Evolutionary conservation across 164 flowering plant genomes (phyloP).

Genomic region (Magnolia officinalis): DNA sequence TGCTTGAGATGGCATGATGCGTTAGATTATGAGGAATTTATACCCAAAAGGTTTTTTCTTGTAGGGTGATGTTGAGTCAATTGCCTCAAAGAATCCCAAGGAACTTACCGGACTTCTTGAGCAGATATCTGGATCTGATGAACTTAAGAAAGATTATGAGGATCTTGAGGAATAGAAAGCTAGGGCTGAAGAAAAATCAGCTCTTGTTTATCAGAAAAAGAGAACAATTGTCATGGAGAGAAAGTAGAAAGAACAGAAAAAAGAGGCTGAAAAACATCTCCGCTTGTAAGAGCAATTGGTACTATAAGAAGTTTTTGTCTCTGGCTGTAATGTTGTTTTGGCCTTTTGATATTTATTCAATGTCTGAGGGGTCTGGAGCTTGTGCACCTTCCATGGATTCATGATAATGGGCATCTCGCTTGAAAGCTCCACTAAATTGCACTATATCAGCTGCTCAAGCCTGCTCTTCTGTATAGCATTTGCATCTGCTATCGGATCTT

Average conservation of each 20-base stretch:
- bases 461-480: too few relatives aligned
- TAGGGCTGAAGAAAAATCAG: slow-evolving; percentile 76
- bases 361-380: not conserved
- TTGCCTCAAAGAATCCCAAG: slow-evolving; percentile 95
- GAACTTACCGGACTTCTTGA: slow-evolving; percentile 91
- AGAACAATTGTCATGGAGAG: slow-evolving; percentile 70
- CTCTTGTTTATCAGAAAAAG: slow-evolving; percentile 75
- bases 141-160: slow-evolving; percentile 81
- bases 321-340: not conserved
- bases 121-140: slow-evolving; percentile 98
- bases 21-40: slow-evolving; percentile 4
- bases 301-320: slow-evolving; percentile 1
- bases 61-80: slow-evolving; percentile 98
- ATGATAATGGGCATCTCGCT: too few relatives aligned
- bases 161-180: slow-evolving; percentile 79
- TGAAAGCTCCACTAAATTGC: too few relatives aligned
- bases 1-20: not conserved
- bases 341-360: not conserved
- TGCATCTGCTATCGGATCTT: too few relatives aligned
- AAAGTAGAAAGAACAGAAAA: slow-evolving; percentile 94
- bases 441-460: too few relatives aligned
- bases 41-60: slow-evolving; percentile 13
- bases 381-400: too few relatives aligned
- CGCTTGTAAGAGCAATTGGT: slow-evolving; percentile 91
- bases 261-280: slow-evolving; percentile 94